Percentiles rank a stretch among this genome's conserved stretches.
These are phyloP conservation scores for Cydonia oblonga DNA, from an alignment of 331 rosid species.

Conservation along the genomic window DNA sequence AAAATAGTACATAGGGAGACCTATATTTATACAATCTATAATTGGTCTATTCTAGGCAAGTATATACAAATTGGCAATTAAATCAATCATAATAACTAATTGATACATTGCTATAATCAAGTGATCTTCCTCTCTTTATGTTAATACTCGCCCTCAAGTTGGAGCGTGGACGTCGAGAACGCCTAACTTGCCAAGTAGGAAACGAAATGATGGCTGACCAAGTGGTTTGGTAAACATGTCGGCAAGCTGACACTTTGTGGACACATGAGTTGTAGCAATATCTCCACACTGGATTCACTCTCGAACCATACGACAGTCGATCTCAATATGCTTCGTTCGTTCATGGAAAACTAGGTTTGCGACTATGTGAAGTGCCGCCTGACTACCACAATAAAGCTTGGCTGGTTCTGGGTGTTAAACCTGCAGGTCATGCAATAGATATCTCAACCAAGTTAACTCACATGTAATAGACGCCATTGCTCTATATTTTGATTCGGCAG, in stretches of 20 bases:
- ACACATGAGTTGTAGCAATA: background rate
- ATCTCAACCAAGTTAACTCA: background rate
- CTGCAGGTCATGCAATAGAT: background rate
- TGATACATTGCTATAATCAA: background rate
- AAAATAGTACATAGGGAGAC: too few species aligned
- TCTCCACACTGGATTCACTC: background rate
- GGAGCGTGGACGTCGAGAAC: too few species aligned
- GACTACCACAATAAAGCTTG: background rate
- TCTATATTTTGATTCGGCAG: background rate
- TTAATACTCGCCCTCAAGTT: background rate
- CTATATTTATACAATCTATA: background rate
- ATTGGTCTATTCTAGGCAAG: background rate
- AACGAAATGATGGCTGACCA: background rate
- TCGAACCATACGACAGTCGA: background rate
- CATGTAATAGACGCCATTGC: background rate
- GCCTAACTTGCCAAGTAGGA: too few species aligned
- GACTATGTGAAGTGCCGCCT: too few species aligned
- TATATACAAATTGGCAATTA: background rate
- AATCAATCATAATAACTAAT: background rate
- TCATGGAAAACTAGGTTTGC: too few species aligned
- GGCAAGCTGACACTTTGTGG: background rate
- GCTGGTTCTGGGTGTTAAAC: background rate
- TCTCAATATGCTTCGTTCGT: too few species aligned
- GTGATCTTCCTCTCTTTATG: background rate
- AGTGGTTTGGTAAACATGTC: background rate